Percentiles rank a stretch among this genome's conserved stretches.
phyloP scores from a whole-genome alignment of 2,329 filamentous ascomycete species.

The Curvularia sp. region DNA sequence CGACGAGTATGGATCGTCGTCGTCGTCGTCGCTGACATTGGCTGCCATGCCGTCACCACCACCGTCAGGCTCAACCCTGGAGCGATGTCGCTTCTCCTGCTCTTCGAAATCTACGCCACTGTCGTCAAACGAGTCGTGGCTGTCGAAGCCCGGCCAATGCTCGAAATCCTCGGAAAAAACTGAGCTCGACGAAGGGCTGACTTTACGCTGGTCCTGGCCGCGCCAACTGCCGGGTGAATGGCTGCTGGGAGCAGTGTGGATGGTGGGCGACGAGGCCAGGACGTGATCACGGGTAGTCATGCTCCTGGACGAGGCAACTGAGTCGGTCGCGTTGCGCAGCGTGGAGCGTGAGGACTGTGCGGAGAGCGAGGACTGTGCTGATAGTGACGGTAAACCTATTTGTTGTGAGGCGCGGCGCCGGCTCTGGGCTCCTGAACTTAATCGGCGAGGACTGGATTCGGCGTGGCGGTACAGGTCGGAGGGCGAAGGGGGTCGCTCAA shows the following conservation, averaged over 20 bases:
- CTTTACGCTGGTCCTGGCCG: constrained; percentile 33
- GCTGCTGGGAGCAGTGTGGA: constrained; percentile 32
- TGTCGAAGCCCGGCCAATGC: constrained; percentile 50
- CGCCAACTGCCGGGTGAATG: constrained; percentile 24
- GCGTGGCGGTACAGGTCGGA: constrained; percentile 38
- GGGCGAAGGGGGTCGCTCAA: constrained; percentile 54
- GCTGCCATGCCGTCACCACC: constrained; percentile 44
- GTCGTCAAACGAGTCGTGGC: constrained; percentile 40
- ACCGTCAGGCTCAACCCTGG: constrained; percentile 45
- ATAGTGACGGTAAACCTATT: constrained; percentile 41
- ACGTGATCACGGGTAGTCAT: constrained; percentile 27
- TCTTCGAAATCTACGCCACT: constrained; percentile 46
- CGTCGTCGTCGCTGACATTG: constrained; percentile 47
- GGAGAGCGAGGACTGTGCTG: constrained; percentile 45
- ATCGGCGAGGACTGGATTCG: constrained; percentile 35
- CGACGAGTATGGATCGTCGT: constrained; percentile 72
- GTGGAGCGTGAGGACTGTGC: constrained; percentile 46
- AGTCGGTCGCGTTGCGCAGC: constrained; percentile 41
- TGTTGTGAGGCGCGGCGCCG: constrained; percentile 42
- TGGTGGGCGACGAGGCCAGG: constrained; percentile 46
- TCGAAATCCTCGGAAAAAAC: constrained; percentile 56
- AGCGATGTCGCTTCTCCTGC: constrained; percentile 40
- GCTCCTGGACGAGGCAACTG: constrained; percentile 25
- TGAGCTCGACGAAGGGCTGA: constrained; percentile 50
- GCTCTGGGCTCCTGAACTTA: constrained; percentile 39